phyloP scores from a whole-genome alignment of 2,329 filamentous ascomycete species.

The Mariannaea elegans region DNA sequence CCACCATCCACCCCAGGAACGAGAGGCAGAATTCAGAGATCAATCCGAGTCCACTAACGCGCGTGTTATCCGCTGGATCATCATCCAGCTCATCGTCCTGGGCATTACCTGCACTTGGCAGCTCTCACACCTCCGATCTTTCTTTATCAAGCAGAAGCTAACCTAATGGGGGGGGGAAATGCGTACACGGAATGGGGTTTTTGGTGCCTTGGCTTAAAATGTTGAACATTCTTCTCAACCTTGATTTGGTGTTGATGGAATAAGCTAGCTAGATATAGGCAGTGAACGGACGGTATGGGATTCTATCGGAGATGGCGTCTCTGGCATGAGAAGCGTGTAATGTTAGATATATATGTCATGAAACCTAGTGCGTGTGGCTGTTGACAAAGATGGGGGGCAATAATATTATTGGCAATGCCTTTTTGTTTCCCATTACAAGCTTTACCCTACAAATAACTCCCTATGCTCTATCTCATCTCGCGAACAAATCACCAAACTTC shows the following conservation, averaged over 20 bases:
- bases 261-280: slow-evolving; percentile 16
- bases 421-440: slow-evolving; percentile 47
- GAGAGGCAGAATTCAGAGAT: slow-evolving; percentile 97
- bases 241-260: slow-evolving; percentile 21
- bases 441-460: slow-evolving; percentile 46
- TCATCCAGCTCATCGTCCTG: slow-evolving; percentile 87
- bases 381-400: slow-evolving; percentile 20
- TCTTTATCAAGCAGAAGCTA: slow-evolving; percentile 99
- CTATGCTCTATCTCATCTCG: slow-evolving; percentile 42
- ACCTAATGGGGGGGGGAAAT: slow-evolving; percentile 65
- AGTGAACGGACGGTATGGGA: slow-evolving; percentile 22
- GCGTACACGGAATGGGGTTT: slow-evolving; percentile 15
- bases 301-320: slow-evolving; percentile 12
- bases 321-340: slow-evolving; percentile 29
- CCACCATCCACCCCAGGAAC: slow-evolving; percentile 69
- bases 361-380: slow-evolving; percentile 15
- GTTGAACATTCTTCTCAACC: slow-evolving; percentile 14
- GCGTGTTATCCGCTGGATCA: slow-evolving; percentile 91
- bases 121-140: slow-evolving; percentile 90
- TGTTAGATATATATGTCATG: slow-evolving; percentile 30
- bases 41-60: slow-evolving; percentile 94
- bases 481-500: slow-evolving; percentile 40
- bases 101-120: slow-evolving; percentile 95
- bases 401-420: slow-evolving; percentile 37
- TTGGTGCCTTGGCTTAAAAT: slow-evolving; percentile 7